Evolutionary conservation across 805 yeast species (phyloP), one percentile per base, ranked within the genome.

Genomic region (Lipomyces spencermartinsiae): DNA sequence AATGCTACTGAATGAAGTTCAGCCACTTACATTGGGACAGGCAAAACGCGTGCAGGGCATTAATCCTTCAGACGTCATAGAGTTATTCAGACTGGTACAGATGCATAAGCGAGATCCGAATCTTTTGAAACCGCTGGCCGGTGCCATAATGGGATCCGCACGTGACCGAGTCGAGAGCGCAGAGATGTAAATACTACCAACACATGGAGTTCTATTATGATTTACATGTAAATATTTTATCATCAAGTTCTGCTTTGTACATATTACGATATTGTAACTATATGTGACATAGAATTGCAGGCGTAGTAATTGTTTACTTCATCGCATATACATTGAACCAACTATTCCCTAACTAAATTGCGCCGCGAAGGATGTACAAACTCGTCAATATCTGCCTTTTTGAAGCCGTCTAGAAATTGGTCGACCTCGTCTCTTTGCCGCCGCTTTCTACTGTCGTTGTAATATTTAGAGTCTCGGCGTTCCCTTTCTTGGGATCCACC

Each of bases 11-110:
- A 91, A 92, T 74, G 83, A 84, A 10, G 87, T 92, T 16, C 89
- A 91, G 69, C 99, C 99, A 0, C 86, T 86, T 63, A 95, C 98
- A 0, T 86, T 95, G 58, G 98, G 98, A 0, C 98, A 95, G 77
- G 98, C 98, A 0, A 84, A 97, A 76, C 83, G 98, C 73, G 90
- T 94, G 12, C 97, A 95, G 75, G 98, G 99, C 0, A 88, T 95
- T 1, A 94, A 98, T 0, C 97, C 98, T 0, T 94, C 97, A 0
- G 95, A 97, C 0, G 82, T 92, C 19, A 90, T 92, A 71, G 96
- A 91, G 75, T 82, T 93, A 59, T 91, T 88, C 54, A 54, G 66
- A 56, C 12, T 63, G 16, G 66, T 65, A 8, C 19, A 16, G 49
- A 22, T 22, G 56, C n/a, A 34, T 33, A 53, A 53, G 54, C 29